Evolutionary conservation across 2,329 filamentous ascomycete genomes (phyloP), one percentile per base, ranked within the genome.

Genomic region (Aspergillus melleus): DNA sequence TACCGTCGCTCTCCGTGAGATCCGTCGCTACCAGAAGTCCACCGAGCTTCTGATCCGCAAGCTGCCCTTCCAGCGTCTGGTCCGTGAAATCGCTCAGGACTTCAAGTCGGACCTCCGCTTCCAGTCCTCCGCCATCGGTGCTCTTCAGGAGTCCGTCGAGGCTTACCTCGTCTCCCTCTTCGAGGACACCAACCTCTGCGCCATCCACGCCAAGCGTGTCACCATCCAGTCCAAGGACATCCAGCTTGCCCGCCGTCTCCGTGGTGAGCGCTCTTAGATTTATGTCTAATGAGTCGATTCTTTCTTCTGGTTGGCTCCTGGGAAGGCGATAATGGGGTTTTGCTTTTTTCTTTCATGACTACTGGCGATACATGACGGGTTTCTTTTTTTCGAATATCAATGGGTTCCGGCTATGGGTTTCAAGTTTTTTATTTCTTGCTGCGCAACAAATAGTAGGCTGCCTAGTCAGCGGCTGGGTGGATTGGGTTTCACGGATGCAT

Each of bases 201-300:
- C 95, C 76, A 96, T 98, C 80, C 95, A 98, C 83, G 94, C 95
- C 82, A 98, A 98, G 88, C 92, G 95, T 84, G 95, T 98, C 76
- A 98, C 94, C 75, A 98, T 98, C 81, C 94, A 82, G 76, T 80
- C 77, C 81, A 97, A 97, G 86, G 94, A 97, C 74, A 97, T 98
- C 77, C 94, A 98, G 83, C 88, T 98, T 54, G 93, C 94, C 74
- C 90, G 95, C 71, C 91, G 95, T 75, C 91, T 99, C 76, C 91
- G 95, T 74, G 95, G 95, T 69, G 93, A 95, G 85, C 90, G 91
- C 79, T 92, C 91, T 84, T 94, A 86, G 80, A 76, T 72, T 36
- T 57, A 58, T 65, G 58, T 63, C 60, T 65, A 64, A 66, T 69
- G 66, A 65, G 64, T 66, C 64, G 64, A 55, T 65, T 70, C 65